Percentiles rank a stretch among this genome's conserved stretches.
Conservation (phyloP, 2,329 filamentous ascomycete genomes). For the Pseudogymnoascus sp. region DNA sequence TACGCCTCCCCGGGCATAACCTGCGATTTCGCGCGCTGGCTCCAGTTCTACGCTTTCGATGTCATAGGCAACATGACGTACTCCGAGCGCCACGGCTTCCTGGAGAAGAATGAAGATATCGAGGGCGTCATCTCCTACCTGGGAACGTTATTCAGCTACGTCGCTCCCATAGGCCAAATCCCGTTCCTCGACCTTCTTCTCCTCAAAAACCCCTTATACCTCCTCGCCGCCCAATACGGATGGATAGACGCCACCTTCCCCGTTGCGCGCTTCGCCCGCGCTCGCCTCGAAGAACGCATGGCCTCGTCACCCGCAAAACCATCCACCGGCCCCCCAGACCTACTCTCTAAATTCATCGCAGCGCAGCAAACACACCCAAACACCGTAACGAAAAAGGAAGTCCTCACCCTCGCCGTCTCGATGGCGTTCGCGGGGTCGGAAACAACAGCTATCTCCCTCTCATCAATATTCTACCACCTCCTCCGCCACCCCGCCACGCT, state of each 20-base stretch:
- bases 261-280: constrained; percentile 62
- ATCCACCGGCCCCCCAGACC: constrained; percentile 34
- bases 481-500: constrained; percentile 53
- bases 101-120: constrained; percentile 66
- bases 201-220: constrained; percentile 65
- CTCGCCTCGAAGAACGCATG: constrained; percentile 53
- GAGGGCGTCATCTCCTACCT: constrained; percentile 64
- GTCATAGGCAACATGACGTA: constrained; percentile 73
- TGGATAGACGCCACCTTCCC: constrained; percentile 61
- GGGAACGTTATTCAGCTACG: constrained; percentile 57
- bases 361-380: constrained; percentile 58
- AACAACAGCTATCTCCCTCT: constrained; percentile 68
- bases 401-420: constrained; percentile 62
- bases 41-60: constrained; percentile 76
- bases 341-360: constrained; percentile 64
- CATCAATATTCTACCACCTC: constrained; percentile 65
- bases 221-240: constrained; percentile 58
- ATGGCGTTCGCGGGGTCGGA: constrained; percentile 71
- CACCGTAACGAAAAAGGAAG: constrained; percentile 62
- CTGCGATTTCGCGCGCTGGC: constrained; percentile 62
- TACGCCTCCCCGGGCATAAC: constrained; percentile 33
- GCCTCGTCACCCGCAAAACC: constrained; percentile 26
- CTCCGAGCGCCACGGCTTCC: constrained; percentile 64
- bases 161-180: constrained; percentile 66
- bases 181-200: constrained; percentile 61